Evolutionary conservation across 108 stramenopile species (phyloP), one percentile per base, ranked within the genome.

Genomic region (Cylindrotheca fusiformis): DNA sequence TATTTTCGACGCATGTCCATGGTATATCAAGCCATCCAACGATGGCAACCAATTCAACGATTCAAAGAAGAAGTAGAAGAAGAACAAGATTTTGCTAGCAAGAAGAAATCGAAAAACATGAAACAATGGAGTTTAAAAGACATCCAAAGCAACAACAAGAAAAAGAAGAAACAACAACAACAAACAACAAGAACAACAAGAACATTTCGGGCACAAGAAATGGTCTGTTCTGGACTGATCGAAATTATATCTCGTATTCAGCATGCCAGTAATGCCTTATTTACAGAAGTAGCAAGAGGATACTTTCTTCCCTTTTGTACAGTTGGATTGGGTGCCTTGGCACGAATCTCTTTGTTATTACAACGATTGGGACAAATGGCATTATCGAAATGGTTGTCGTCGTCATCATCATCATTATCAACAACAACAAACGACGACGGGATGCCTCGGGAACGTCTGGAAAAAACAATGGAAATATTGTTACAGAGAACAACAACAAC

Each of bases 271-370:
- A 48, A 41, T 27, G 52, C 83, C 22, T 58, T 88, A 12, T 48
- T 82, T 30, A 64, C 52, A 26, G 90, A 91, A 62, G 57, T 86
- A 17, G 72, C 73, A 27, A 55, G 90, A 47, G 86, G 86, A 4
- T 86, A 80, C 68, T 91, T 91, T 71, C 63, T 87, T n/a, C 86
- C 90, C 22, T 77, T 88, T 54, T 70, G 71, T 29, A 84, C 85
- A 4, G 83, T 86, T 0, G 83, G 81, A 2, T 28, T 88, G 50
- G 69, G 65, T 21, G 66, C 77, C 0, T 21, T 78, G 31, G 74
- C 74, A 4, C 57, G 82, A 3, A 76, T 75, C 52, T 76, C 73
- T 28, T 23, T 52, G 32, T 27, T 77, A 0, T 19, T 72, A 0
- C 18, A 68, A 56, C 60, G 56, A 30, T 46, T 75, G 20, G 82